phyloP scores from a whole-genome alignment of 805 yeast genomes.

The Brettanomyces sp. region DNA sequence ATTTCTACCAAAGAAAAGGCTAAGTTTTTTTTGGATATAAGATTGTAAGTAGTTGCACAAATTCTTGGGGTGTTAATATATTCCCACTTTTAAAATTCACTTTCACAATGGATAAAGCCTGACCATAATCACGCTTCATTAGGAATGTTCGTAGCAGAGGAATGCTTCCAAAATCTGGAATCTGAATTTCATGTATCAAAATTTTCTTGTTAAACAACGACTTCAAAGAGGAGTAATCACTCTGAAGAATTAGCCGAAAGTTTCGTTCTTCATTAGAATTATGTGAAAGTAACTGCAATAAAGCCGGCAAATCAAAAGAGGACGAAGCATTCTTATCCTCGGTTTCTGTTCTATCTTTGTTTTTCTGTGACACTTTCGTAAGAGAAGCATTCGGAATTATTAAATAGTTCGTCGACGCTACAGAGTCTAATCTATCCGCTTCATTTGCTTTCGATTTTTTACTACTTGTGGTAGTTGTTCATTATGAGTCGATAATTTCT shows the following conservation, averaged over 20 bases:
- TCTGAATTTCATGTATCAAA: background rate
- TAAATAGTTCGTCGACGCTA: too few relatives aligned
- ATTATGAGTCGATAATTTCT: too few relatives aligned
- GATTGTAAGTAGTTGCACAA: constrained; percentile 15
- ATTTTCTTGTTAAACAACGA: background rate
- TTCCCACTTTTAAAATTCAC: constrained; percentile 2
- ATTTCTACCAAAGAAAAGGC: constrained; percentile 12
- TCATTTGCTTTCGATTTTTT: too few relatives aligned
- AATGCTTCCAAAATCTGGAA: background rate
- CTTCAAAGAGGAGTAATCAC: background rate
- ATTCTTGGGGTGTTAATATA: constrained; percentile 15
- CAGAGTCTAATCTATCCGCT: too few relatives aligned
- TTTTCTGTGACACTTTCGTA: too few relatives aligned
- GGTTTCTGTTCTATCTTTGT: too few relatives aligned
- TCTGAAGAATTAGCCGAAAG: background rate
- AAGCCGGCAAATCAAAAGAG: too few relatives aligned
- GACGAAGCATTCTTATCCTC: too few relatives aligned
- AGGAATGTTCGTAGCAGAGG: background rate
- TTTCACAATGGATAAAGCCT: constrained; percentile 1
- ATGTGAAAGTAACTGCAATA: background rate
- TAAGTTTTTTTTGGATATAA: constrained; percentile 8
- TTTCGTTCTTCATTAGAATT: background rate
- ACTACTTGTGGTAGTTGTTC: too few relatives aligned
- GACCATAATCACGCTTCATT: background rate
- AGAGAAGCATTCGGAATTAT: too few relatives aligned